Evolutionary conservation across 345 rosid genomes (phyloP).

Genomic region (Citrus inodora): DNA sequence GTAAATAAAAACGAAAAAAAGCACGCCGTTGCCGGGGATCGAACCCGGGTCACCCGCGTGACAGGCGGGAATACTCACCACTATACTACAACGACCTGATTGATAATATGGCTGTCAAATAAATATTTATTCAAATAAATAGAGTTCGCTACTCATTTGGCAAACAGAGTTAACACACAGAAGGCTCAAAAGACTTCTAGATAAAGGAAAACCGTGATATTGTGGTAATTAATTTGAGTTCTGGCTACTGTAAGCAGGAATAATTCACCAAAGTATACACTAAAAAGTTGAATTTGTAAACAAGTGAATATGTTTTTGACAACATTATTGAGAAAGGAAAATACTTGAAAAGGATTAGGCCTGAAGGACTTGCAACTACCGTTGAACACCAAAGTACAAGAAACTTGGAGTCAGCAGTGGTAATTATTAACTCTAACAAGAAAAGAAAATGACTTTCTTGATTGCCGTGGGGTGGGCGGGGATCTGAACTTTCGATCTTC

Average conservation of each 20-base stretch:
- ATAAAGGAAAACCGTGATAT: not conserved
- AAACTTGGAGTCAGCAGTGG: not conserved
- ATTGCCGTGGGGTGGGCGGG: not conserved
- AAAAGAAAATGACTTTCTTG: conserved; percentile 10
- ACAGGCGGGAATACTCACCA: conserved; percentile 66
- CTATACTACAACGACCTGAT: conserved; percentile 56
- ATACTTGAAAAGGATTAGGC: not conserved
- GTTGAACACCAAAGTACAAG: not conserved
- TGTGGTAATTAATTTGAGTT: not conserved
- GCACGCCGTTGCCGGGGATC: conserved; percentile 91
- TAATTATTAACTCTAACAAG: conserved; percentile 2
- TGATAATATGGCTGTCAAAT: no score
- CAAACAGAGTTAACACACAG: rapidly evolving
- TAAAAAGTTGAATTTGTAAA: not conserved
- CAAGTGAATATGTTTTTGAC: not conserved
- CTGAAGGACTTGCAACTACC: not conserved
- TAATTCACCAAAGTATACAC: not conserved
- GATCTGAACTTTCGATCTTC: no score
- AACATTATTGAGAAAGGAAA: not conserved
- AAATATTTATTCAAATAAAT: no score
- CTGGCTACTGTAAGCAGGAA: not conserved
- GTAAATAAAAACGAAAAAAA: not conserved
- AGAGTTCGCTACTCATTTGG: no score
- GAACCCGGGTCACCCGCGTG: conserved; percentile 86
- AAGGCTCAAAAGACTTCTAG: not conserved